Percentiles rank a stretch among this genome's conserved stretches.
phyloP scores from a whole-genome alignment of 2,329 filamentous ascomycete species.

The Aspergillus novofumigatus region DNA sequence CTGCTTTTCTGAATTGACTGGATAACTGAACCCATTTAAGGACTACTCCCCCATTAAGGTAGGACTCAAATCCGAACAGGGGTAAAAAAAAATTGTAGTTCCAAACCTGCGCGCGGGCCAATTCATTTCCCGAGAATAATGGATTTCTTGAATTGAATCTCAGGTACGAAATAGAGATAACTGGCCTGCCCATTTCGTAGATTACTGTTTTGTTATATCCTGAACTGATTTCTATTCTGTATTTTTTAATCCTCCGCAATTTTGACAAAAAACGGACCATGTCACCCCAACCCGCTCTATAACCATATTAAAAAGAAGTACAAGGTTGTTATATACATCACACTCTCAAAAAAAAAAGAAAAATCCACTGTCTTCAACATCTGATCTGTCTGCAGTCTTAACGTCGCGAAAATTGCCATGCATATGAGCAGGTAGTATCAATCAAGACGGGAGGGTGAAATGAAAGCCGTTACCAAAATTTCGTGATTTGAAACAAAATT shows the following conservation, averaged over 20 bases:
- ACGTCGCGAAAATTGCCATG: neutral
- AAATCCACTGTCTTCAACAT: neutral
- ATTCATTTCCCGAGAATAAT: neutral
- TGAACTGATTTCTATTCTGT: neutral
- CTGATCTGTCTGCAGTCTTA: neutral
- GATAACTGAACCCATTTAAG: neutral
- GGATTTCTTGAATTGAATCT: too few relatives aligned
- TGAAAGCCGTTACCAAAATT: neutral
- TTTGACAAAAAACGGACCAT: neutral
- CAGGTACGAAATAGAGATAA: neutral
- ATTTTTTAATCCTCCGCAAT: neutral
- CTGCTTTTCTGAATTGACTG: too few relatives aligned
- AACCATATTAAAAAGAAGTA: conserved; percentile 19
- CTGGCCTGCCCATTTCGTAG: neutral
- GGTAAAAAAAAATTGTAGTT: neutral
- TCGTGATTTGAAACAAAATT: neutral
- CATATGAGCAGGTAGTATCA: neutral
- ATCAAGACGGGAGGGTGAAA: neutral
- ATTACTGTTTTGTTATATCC: neutral
- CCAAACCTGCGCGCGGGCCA: neutral
- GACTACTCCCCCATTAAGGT: neutral
- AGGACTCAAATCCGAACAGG: neutral
- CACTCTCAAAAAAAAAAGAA: conserved; percentile 5
- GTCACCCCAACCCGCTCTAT: conserved; percentile 13
- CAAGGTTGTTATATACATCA: conserved; percentile 24